Evolutionary conservation across 2,329 filamentous ascomycete genomes (phyloP).

Genomic region (Polytolypa hystricis): DNA sequence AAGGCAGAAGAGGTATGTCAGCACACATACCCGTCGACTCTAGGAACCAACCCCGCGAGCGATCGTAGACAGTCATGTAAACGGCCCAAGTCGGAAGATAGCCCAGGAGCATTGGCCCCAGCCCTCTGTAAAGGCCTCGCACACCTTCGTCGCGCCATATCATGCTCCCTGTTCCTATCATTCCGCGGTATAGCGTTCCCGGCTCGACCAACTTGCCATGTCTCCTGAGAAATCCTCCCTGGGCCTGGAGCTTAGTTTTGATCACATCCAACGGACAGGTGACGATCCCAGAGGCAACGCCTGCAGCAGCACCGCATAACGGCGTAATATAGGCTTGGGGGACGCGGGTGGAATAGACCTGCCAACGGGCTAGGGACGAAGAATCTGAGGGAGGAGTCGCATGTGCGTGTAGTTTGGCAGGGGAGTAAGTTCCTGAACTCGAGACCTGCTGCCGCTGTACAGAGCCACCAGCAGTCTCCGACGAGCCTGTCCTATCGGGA

Average conservation of each 20-base stretch:
- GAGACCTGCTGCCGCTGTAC: constrained; percentile 18
- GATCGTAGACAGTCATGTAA: constrained; percentile 94
- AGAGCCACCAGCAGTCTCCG: constrained; percentile 22
- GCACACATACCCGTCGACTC: constrained; percentile 50
- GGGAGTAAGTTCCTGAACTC: constrained; percentile 15
- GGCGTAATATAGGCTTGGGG: constrained; percentile 59
- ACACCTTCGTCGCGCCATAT: constrained; percentile 87
- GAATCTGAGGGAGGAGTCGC: constrained; percentile 21
- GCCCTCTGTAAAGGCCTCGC: constrained; percentile 79
- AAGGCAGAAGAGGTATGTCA: not conserved
- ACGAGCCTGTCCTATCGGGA: constrained; percentile 32
- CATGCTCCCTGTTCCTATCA: constrained; percentile 71
- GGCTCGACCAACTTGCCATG: constrained; percentile 30
- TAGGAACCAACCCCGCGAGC: constrained; percentile 64
- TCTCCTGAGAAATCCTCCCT: constrained; percentile 62
- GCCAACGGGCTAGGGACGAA: constrained; percentile 23
- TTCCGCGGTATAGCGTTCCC: constrained; percentile 62
- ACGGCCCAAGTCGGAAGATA: constrained; percentile 98
- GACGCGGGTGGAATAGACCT: constrained; percentile 36
- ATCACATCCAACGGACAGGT: constrained; percentile 98
- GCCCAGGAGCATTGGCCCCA: constrained; percentile 88
- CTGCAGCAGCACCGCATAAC: constrained; percentile 75
- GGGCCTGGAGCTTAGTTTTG: constrained; percentile 94
- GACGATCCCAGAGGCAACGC: constrained; percentile 84
- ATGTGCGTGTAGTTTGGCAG: constrained; percentile 16